Evolutionary conservation across 225 moss, liverwort and hornwort species (phyloP), one percentile per base, ranked within the genome.

Genomic region (Marchantia polymorpha): DNA sequence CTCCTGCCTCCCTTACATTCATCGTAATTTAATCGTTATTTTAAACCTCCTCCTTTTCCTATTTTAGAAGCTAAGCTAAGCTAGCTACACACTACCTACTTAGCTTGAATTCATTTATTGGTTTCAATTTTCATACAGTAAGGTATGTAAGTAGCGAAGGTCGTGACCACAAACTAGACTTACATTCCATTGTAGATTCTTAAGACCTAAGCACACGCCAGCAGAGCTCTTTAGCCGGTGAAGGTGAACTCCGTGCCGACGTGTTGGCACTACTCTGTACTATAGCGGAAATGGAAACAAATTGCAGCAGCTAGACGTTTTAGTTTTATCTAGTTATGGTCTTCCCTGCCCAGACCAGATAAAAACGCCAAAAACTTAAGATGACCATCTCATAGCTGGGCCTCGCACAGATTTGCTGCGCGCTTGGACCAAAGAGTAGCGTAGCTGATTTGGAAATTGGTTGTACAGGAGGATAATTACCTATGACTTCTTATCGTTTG

Each of bases 391-490:
- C 53, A 52, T 25, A 5, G 15, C 73, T 13, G 13, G 53, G 53
- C 47, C 47, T 12, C 69, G 69, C 69, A 69, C 69, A 69, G 19
- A 39, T 69, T 69, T 39, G 69, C 47, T 69, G 69, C 69, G 72
- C 11, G 72, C 72, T 52, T 51, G 52, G 72, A 72, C 72, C 39
- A 72, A 69, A 69, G 39, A 16, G 39, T 39, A 39, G 39, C 39
- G 20, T 10, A 71, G 71, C 50, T 22, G 71, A 51, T 50, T 50
- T 73, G 52, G 2, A 73, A 73, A 73, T 73, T 52, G 12, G 12
- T 53, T 73, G 73, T 73, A 73, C 73, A 73, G 53, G 69, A 69
- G 53, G 73, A 73, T 53, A 73, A 73, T 29, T 73, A 51, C 50
- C 53, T 54, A 73, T 54, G 53, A 55, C 73, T 52, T 73, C 26